These are phyloP conservation scores for Millerago galiae DNA, from an alignment of 805 yeast species.

Conservation along the genomic window DNA sequence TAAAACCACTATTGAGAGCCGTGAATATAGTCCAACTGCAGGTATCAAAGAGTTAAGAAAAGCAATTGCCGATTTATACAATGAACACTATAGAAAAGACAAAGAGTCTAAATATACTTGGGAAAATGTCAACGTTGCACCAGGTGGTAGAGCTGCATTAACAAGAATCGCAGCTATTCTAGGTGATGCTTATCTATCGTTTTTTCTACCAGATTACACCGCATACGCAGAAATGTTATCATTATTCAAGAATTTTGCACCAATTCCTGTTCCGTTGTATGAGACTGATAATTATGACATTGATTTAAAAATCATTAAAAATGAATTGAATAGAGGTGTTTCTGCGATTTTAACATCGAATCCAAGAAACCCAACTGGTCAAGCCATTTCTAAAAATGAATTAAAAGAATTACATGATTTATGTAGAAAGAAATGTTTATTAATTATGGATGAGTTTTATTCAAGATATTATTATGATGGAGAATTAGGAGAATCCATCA, in stretches of 20 bases:
- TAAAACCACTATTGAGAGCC: slow-evolving; percentile 39
- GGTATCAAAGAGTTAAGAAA: slow-evolving; percentile 48
- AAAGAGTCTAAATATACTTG: slow-evolving; percentile 47
- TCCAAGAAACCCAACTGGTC: slow-evolving; percentile 61
- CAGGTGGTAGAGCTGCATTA: slow-evolving; percentile 59
- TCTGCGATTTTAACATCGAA: slow-evolving; percentile 52
- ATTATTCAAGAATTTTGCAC: slow-evolving; percentile 54
- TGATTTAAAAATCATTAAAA: slow-evolving; percentile 44
- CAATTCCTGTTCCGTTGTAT: slow-evolving; percentile 55
- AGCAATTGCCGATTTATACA: slow-evolving; percentile 53
- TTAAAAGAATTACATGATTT: slow-evolving; percentile 42
- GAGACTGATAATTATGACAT: slow-evolving; percentile 52
- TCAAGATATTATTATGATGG: slow-evolving; percentile 51
- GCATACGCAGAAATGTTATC: slow-evolving; percentile 63
- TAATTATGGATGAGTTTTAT: slow-evolving; percentile 61
- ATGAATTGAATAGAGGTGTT: slow-evolving; percentile 51
- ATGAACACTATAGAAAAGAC: slow-evolving; percentile 44
- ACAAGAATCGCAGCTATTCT: slow-evolving; percentile 57
- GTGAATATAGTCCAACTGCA: slow-evolving; percentile 57
- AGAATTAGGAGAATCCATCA: slow-evolving; percentile 45
- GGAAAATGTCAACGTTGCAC: slow-evolving; percentile 57
- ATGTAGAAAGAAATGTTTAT: slow-evolving; percentile 45
- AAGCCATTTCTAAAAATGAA: slow-evolving; percentile 41
- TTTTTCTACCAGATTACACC: slow-evolving; percentile 57
- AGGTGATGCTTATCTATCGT: slow-evolving; percentile 51